Base-by-base conservation (phyloP, 805 yeast genomes). In the Monosporozyma siamensis region DNA sequence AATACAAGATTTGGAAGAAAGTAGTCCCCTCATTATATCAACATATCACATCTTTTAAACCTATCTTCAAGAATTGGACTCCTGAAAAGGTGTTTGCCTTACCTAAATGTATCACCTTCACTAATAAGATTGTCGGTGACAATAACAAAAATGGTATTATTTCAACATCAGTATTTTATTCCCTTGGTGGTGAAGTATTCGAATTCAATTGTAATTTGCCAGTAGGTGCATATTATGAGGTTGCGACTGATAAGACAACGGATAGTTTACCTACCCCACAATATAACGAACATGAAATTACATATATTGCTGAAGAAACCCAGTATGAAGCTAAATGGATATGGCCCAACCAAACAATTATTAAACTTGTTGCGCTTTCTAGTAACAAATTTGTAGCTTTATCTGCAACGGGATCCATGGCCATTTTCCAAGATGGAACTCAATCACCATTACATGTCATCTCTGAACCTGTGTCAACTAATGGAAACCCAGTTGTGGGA, bases 1-100 rank as follows among this genome's bases (percentile, higher is more conserved):
- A 83, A 63, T 82, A 73, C 68, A 77, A 77, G 52, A 74, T 70
- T 15, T 86, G 95, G 95, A 86, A 85, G 59, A 84, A 85, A 54
- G 75, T 90, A 2, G 80, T 83, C 11, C 95, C 94, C 3, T 67
- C 83, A 49, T 66, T 86, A 46, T 86, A 86, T 61, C 53, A 58
- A 39, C 64, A 61, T 38, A 59, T 61, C 12, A 53, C 60, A 6
- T 55, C 67, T 14, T 59, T 65, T 18, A 66, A 59, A 38, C 65
- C 71, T 5, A 63, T 59, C 42, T 57, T 61, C 18, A 23, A 18
- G 10, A 54, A 44, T 10, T 47, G 46, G 22, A 23, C 38, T 3
- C 39, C 37, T 10, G 48, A 44, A 8, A 22, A 32, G 18, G 18
- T 32, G 8, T 14, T 12, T 9, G 4, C n/a, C 7, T 38, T 53